A percentile compares a stretch with the other conserved stretches of the same genome.
Conservation (phyloP, 805 yeast genomes). For the Tetrapisispora namnaoensis region DNA sequence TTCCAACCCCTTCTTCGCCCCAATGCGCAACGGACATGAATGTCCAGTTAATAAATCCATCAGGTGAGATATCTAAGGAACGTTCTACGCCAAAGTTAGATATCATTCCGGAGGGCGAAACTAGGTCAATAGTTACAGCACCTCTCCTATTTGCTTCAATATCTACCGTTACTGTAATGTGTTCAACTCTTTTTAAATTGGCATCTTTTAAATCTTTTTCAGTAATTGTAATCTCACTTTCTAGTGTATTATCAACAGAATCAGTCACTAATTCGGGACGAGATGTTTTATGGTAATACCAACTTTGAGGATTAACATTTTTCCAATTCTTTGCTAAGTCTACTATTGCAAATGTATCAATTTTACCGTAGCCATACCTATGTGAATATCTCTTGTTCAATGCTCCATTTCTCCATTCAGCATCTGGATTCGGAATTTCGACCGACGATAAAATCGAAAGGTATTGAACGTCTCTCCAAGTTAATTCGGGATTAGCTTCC, state of each 20-base stretch:
- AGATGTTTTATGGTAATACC: constrained; percentile 47
- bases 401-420: constrained; percentile 64
- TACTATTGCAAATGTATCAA: constrained; percentile 73
- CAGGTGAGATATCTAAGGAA: constrained; percentile 41
- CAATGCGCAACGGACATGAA: constrained; percentile 98
- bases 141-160: constrained; percentile 63
- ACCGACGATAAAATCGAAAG: constrained; percentile 62
- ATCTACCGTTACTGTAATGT: constrained; percentile 72
- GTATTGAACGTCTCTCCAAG: constrained; percentile 95
- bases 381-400: constrained; percentile 68
- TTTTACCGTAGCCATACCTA: constrained; percentile 82
- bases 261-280: constrained; percentile 27
- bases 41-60: constrained; percentile 74
- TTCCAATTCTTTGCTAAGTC: constrained; percentile 65
- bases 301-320: constrained; percentile 85
- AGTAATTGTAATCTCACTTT: constrained; percentile 38
- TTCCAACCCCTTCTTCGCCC: constrained; percentile 89
- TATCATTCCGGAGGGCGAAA: constrained; percentile 65
- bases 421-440: constrained; percentile 56
- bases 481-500: constrained; percentile 72
- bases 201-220: constrained; percentile 40
- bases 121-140: constrained; percentile 48
- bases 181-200: constrained; percentile 71
- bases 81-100: constrained; percentile 70
- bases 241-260: constrained; percentile 18